Base-by-base conservation (phyloP, 805 yeast species). In the Cyberlindnera petersonii region DNA sequence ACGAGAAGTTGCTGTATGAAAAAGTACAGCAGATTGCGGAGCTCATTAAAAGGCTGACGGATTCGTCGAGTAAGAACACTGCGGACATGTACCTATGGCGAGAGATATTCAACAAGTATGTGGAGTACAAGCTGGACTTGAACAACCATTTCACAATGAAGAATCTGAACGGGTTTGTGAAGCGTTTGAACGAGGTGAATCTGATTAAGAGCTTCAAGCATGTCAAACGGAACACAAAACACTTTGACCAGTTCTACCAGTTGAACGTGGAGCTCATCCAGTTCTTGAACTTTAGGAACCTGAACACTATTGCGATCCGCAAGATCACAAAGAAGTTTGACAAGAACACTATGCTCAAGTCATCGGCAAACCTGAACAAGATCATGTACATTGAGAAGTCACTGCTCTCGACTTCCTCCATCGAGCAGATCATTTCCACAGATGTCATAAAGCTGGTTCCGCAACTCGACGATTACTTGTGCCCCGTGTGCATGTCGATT, bases 301-400 rank as follows among this genome's bases (percentile, higher is more conserved):
- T 82, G 43, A 83, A 83, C 58, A 64, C 72, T 24, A 68, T 75
- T 29, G 91, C 91, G 0, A 69, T 81, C 27, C 61, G 71, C 14
- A 83, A 83, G 57, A 83, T 83, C 44, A 64, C 82, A 53, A 82
- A 83, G 55, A 83, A 83, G 54, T 83, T 84, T 50, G 88, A 84
- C 49, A 83, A 83, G 55, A 81, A 76, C 50, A 83, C 91, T 1
- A 61, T 75, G 6, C 60, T 82, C 21, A 67, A 70, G 22, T 65
- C 79, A 0, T 66, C 72, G 5, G 52, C 61, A 31, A 36, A 43
- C 73, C 76, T 49, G 80, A 82, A 2, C 57, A 64, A 29, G 54
- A 72, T 42, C 56, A 68, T 31, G 56, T 63, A 11, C 50, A 61
- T 29, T 7, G 30, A 37, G 13, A 32, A 38, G 3, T 28, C 44